phyloP scores from a whole-genome alignment of 352 stramenopile genomes.

The Globisporangium lucens region DNA sequence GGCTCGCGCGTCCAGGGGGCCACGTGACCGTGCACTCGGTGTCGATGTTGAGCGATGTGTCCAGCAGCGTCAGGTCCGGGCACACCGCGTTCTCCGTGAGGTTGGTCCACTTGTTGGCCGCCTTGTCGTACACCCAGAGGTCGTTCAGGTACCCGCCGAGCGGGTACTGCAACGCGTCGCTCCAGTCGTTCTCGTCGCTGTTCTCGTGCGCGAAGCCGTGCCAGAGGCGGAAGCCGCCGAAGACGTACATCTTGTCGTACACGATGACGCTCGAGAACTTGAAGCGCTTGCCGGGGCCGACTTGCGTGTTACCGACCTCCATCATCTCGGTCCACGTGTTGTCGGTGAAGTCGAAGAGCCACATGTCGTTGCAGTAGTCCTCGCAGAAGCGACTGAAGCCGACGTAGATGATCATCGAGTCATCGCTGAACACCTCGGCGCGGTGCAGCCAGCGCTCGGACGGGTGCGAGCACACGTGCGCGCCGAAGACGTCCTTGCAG shows the following conservation, averaged over 20 bases:
- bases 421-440: conserved; percentile 85
- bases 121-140: conserved; percentile 88
- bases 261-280: conserved; percentile 87
- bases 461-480: conserved; percentile 86
- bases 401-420: conserved; percentile 92
- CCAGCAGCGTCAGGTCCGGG: conserved; percentile 45
- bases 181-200: conserved; percentile 83
- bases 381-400: conserved; percentile 91
- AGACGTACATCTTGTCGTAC: conserved; percentile 69
- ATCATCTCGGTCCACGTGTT: conserved; percentile 89
- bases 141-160: conserved; percentile 94
- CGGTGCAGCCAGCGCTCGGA: conserved; percentile 88
- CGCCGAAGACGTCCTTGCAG: conserved; percentile 86
- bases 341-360: conserved; percentile 91
- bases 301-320: conserved; percentile 49
- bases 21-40: conserved; percentile 84
- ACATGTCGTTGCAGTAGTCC: conserved; percentile 97
- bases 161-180: conserved; percentile 65
- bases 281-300: conserved; percentile 89
- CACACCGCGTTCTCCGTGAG: conserved; percentile 69
- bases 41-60: conserved; percentile 60
- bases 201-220: conserved; percentile 94
- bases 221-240: conserved; percentile 94
- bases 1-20: conserved; percentile 84
- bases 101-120: conserved; percentile 63